A percentile compares a stretch with the other conserved stretches of the same genome.
Conservation (phyloP, 169 alveolate genomes). For the Plasmodium falciparum region DNA sequence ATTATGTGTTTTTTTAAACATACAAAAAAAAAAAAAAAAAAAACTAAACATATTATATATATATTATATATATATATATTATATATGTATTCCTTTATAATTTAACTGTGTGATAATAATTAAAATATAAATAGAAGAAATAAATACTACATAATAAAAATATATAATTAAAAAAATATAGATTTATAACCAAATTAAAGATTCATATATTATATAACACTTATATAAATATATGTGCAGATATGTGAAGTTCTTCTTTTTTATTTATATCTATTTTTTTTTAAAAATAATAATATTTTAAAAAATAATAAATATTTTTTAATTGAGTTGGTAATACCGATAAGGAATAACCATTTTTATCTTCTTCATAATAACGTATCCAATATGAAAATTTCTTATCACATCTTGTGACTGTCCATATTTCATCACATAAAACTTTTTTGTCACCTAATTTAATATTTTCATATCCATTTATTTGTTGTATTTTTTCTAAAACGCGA, state of each 20-base stretch:
- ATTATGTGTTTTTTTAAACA: neutral
- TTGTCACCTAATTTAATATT: constrained; percentile 22
- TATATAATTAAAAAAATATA: no score
- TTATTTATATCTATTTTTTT: neutral
- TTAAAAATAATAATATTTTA: constrained; percentile 79
- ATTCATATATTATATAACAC: no score
- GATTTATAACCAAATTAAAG: no score
- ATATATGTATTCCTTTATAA: neutral
- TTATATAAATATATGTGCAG: no score
- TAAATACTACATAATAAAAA: no score
- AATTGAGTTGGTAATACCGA: constrained; percentile 79
- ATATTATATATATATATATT: no score
- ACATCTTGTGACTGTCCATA: constrained; percentile 85
- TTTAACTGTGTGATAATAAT: no score
- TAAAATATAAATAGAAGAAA: no score
- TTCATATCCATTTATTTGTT: constrained; percentile 50
- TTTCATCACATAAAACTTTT: constrained; percentile 78
- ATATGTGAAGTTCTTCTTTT: neutral
- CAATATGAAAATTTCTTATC: constrained; percentile 76
- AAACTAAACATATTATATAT: neutral
- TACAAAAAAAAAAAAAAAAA: neutral
- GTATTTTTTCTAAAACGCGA: constrained; percentile 77
- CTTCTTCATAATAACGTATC: constrained; percentile 82
- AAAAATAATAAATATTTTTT: constrained; percentile 76
- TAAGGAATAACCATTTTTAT: constrained; percentile 83